phyloP scores from a whole-genome alignment of 768 basidiomycete genomes.

The Termitomyces sp. region DNA sequence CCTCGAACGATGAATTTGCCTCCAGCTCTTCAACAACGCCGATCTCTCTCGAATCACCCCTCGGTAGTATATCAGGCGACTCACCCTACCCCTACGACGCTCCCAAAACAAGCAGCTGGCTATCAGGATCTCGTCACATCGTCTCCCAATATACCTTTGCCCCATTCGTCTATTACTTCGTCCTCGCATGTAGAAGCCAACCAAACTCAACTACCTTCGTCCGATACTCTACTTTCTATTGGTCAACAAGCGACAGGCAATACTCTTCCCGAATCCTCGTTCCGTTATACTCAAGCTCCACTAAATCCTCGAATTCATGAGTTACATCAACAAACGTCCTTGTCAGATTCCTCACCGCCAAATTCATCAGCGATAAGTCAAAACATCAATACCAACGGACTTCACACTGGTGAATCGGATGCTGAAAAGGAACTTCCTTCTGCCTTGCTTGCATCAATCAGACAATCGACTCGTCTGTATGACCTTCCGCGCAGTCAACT shows the following conservation, averaged over 20 bases:
- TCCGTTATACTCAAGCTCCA: neutral
- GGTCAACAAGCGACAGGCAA: neutral
- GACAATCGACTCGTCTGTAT: conserved; percentile 45
- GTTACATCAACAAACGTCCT: neutral
- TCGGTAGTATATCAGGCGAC: neutral
- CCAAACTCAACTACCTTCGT: neutral
- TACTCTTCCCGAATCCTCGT: neutral
- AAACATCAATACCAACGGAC: neutral
- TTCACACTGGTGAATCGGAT: neutral
- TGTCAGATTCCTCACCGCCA: conserved; percentile 12
- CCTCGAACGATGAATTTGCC: conserved; percentile 10
- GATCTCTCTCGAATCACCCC: conserved; percentile 6
- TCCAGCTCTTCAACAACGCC: conserved; percentile 1
- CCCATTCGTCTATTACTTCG: conserved; percentile 3
- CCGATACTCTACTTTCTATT: conserved; percentile 1
- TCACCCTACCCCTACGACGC: neutral
- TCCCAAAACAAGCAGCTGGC: neutral
- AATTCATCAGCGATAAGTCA: conserved; percentile 6
- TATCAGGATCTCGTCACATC: conserved; percentile 8
- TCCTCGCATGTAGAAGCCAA: conserved; percentile 3
- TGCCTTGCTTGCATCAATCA: conserved; percentile 34
- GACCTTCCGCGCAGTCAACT: conserved; percentile 45
- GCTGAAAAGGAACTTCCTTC: neutral
- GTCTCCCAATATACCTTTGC: conserved; percentile 6
- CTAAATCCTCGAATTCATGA: neutral